Percentiles rank a stretch among this genome's conserved stretches.
Evolutionary conservation across 768 basidiomycete genomes (phyloP).

Genomic region (Mrakia frigida): DNA sequence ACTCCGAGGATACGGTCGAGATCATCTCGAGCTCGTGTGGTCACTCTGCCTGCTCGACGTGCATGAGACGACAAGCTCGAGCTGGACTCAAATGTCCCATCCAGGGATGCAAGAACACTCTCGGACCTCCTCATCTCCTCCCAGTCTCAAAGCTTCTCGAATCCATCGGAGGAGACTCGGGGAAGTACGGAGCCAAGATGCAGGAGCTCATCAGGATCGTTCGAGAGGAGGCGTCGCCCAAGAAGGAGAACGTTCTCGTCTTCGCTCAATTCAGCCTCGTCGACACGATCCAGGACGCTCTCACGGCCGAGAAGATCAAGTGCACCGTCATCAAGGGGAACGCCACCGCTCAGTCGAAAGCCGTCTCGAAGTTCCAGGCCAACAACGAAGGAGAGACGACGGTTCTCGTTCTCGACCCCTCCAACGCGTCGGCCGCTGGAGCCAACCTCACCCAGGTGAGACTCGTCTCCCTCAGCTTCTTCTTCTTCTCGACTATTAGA

Average conservation of each 20-base stretch:
- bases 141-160: not conserved
- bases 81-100: not conserved
- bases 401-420: constrained; percentile 81
- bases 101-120: not conserved
- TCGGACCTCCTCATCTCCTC: not conserved
- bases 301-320: constrained; percentile 63
- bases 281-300: constrained; percentile 80
- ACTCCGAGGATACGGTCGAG: constrained; percentile 62
- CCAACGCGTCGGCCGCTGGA: constrained; percentile 67
- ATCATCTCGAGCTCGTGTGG: constrained; percentile 40
- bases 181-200: constrained; percentile 75
- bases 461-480: no score
- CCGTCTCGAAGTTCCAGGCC: constrained; percentile 79
- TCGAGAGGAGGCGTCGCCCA: constrained; percentile 61
- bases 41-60: constrained; percentile 37
- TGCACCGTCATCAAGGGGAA: constrained; percentile 78
- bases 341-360: constrained; percentile 70
- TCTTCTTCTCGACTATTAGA: no score
- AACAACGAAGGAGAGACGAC: constrained; percentile 57
- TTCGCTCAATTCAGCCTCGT: constrained; percentile 97
- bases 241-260: constrained; percentile 74
- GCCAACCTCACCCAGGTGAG: constrained; percentile 79
- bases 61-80: not conserved
- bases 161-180: constrained; percentile 60
- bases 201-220: constrained; percentile 70